phyloP scores from a whole-genome alignment of 352 stramenopile species.

The Pythium vanterpoolii region DNA sequence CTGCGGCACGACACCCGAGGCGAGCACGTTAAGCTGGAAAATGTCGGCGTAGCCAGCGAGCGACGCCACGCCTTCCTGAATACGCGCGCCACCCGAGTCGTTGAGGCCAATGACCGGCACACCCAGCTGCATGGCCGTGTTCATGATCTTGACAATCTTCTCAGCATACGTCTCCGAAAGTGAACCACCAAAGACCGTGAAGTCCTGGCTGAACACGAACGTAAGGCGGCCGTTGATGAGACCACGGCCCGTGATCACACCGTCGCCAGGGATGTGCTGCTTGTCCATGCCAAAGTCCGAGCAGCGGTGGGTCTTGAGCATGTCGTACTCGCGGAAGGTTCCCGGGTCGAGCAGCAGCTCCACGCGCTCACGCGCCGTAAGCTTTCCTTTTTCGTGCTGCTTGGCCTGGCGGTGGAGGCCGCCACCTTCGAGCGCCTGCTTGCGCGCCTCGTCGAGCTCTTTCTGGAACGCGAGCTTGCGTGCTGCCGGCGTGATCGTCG shows the following conservation, averaged over 20 bases:
- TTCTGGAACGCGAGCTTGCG: constrained; percentile 73
- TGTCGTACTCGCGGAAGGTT: constrained; percentile 95
- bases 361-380: constrained; percentile 96
- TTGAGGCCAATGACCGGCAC: constrained; percentile 98
- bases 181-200: constrained; percentile 97
- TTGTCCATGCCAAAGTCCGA: constrained; percentile 97
- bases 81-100: constrained; percentile 96
- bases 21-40: constrained; percentile 97
- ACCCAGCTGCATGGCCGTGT: constrained; percentile 95
- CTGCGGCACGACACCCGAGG: constrained; percentile 93
- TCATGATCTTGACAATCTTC: constrained; percentile 99
- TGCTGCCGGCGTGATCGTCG: constrained; percentile 48
- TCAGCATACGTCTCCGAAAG: constrained; percentile 96
- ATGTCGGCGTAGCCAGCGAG: constrained; percentile 98
- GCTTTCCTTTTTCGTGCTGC: constrained; percentile 95
- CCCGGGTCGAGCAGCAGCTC: constrained; percentile 94
- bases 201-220: constrained; percentile 97
- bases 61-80: constrained; percentile 97
- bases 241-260: constrained; percentile 94
- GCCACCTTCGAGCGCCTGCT: constrained; percentile 85
- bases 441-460: constrained; percentile 62
- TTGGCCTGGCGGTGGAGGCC: constrained; percentile 77
- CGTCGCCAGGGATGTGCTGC: constrained; percentile 91
- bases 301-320: constrained; percentile 96
- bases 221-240: constrained; percentile 94